Percentiles rank a stretch among this genome's conserved stretches.
These are phyloP conservation scores for Fusarium sp. DNA, from an alignment of 2,329 filamentous ascomycete species.

Conservation along the genomic window DNA sequence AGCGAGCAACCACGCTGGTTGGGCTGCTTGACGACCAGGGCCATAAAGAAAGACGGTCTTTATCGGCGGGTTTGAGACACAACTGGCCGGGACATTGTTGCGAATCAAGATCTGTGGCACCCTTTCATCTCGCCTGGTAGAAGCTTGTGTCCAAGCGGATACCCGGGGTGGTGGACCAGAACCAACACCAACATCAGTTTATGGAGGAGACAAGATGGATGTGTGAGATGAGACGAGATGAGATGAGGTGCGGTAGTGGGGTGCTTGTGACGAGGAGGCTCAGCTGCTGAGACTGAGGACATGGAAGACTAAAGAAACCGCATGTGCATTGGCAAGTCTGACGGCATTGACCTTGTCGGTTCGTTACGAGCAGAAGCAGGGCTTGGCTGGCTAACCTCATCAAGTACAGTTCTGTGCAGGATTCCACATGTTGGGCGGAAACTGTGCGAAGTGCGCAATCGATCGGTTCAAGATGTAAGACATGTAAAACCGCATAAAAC, in stretches of 20 bases:
- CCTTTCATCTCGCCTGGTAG: conserved; percentile 52
- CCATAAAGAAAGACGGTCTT: conserved; percentile 29
- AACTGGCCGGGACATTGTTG: conserved; percentile 50
- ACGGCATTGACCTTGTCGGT: conserved; percentile 24
- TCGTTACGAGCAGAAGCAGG: neutral
- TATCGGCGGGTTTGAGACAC: conserved; percentile 43
- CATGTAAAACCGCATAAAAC: conserved; percentile 41
- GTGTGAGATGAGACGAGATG: conserved; percentile 15
- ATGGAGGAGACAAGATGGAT: conserved; percentile 26
- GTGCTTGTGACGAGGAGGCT: conserved; percentile 38
- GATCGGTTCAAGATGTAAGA: conserved; percentile 41
- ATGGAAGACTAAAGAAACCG: conserved; percentile 23
- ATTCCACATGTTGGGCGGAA: conserved; percentile 31
- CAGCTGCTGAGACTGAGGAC: conserved; percentile 28
- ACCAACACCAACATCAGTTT: conserved; percentile 28
- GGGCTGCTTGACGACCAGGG: conserved; percentile 43
- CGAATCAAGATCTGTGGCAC: conserved; percentile 55
- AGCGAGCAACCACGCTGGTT: conserved; percentile 40
- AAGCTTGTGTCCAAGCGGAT: conserved; percentile 45
- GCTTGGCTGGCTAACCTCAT: conserved; percentile 14
- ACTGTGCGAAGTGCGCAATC: conserved; percentile 42
- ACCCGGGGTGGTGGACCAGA: conserved; percentile 33
- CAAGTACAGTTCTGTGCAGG: conserved; percentile 13
- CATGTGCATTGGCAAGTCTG: conserved; percentile 18
- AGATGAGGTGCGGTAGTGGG: conserved; percentile 21